Evolutionary conservation across 2,329 filamentous ascomycete genomes (phyloP).

Genomic region (Aspergillus brasiliensis): DNA sequence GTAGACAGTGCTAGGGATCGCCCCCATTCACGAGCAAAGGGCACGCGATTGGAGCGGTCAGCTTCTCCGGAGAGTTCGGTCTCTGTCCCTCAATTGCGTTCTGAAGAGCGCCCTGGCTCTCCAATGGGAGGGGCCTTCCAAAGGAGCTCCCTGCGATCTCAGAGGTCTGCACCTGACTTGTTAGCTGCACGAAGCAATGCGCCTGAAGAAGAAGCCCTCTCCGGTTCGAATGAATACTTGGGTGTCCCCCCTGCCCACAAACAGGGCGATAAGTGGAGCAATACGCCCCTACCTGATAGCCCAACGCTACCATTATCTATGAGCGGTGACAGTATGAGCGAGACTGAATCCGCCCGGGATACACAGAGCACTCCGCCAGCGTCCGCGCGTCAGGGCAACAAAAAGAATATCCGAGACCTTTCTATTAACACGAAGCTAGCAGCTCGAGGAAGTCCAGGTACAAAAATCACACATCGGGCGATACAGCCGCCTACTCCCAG

Average conservation of each 20-base stretch:
- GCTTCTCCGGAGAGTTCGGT: constrained; percentile 16
- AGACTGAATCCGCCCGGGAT: not conserved
- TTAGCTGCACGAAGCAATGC: constrained; percentile 20
- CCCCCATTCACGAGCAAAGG: constrained; percentile 12
- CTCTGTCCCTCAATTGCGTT: not conserved
- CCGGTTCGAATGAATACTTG: constrained; percentile 26
- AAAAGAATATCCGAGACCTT: constrained; percentile 43
- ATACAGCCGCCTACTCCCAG: constrained; percentile 41
- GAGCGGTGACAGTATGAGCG: constrained; percentile 8
- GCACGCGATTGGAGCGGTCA: constrained; percentile 9
- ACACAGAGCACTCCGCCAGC: not conserved
- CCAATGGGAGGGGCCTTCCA: not conserved
- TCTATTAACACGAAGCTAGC: constrained; percentile 45
- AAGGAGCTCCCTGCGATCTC: constrained; percentile 25
- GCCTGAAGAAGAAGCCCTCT: constrained; percentile 13
- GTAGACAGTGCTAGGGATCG: not conserved
- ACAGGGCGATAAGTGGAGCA: constrained; percentile 34
- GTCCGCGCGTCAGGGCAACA: constrained; percentile 25
- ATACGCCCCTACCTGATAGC: constrained; percentile 37
- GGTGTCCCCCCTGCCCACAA: constrained; percentile 36
- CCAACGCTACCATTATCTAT: constrained; percentile 34
- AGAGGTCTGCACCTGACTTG: constrained; percentile 37
- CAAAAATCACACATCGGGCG: constrained; percentile 39
- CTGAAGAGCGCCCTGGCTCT: constrained; percentile 1
- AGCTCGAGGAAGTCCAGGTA: constrained; percentile 28